These are phyloP conservation scores for Chlorella sp. DNA, from an alignment of 139 green algal species.

Conservation along the genomic window DNA sequence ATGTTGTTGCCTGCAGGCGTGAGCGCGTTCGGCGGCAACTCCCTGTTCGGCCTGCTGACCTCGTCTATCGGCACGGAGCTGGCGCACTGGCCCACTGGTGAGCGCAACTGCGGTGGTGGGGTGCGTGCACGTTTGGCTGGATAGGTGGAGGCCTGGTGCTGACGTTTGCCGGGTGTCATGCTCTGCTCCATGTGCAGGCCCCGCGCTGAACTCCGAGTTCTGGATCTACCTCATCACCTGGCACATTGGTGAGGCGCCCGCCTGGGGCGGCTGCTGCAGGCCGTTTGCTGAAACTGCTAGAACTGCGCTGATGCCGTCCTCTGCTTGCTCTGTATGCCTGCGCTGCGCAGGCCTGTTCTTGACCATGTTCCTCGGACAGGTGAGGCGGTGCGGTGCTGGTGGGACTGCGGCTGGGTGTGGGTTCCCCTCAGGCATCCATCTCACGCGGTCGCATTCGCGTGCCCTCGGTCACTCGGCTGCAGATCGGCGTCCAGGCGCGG, in stretches of 20 bases:
- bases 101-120: too few relatives aligned
- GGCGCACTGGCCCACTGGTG: conserved; percentile 72
- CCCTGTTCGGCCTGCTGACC: conserved; percentile 72
- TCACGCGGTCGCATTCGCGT: too few relatives aligned
- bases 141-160: too few relatives aligned
- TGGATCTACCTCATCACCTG: conserved; percentile 72
- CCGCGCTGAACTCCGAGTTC: conserved; percentile 63
- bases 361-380: conserved; percentile 48
- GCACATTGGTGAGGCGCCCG: conserved; percentile 35
- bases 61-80: conserved; percentile 61
- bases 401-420: too few relatives aligned
- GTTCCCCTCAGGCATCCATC: too few relatives aligned
- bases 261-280: not conserved
- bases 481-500: conserved; percentile 62
- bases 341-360: conserved; percentile 43
- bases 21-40: conserved; percentile 55
- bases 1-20: conserved; percentile 16
- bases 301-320: not conserved
- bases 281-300: not conserved
- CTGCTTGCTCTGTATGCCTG: not conserved
- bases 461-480: too few relatives aligned
- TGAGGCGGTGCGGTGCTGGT: too few relatives aligned
- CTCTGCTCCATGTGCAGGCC: too few relatives aligned
- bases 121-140: too few relatives aligned
- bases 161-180: too few relatives aligned